These are phyloP conservation scores for Logfia minima DNA, from an alignment of 129 eudicot species.

Conservation along the genomic window DNA sequence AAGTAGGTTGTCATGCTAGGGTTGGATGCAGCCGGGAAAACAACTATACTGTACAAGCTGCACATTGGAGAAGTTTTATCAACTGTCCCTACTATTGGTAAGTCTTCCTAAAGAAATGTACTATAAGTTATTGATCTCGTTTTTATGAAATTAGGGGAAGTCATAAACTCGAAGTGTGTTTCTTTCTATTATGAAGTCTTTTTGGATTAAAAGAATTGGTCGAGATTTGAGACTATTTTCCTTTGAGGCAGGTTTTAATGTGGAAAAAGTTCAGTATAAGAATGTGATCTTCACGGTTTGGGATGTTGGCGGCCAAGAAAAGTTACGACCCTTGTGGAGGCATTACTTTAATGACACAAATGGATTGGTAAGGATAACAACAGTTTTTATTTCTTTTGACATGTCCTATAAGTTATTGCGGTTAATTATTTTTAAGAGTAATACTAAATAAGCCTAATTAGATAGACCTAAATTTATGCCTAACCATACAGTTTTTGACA, in stretches of 20 bases:
- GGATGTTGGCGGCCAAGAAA: conserved; percentile 99
- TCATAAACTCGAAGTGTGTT: background rate
- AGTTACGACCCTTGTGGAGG: conserved; percentile 95
- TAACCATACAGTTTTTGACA: too few species aligned
- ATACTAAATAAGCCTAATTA: too few species aligned
- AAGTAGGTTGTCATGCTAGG: conserved; percentile 98
- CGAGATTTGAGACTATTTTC: conserved; percentile 18
- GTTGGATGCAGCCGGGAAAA: conserved; percentile 97
- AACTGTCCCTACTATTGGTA: conserved; percentile 97
- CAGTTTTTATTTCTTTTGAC: background rate
- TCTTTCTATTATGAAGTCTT: background rate
- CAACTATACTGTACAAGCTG: conserved; percentile 93
- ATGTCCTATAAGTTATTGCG: background rate
- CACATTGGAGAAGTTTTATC: conserved; percentile 98
- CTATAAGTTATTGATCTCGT: background rate
- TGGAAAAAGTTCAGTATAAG: conserved; percentile 97
- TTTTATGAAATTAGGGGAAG: conserved; percentile 9
- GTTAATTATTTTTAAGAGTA: background rate
- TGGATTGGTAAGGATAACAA: conserved; percentile 65
- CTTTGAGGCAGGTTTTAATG: conserved; percentile 83
- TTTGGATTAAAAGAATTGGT: background rate
- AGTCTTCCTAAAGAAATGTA: background rate
- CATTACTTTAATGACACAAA: conserved; percentile 96
- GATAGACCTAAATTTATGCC: too few species aligned
- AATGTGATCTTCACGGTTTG: conserved; percentile 94